Conservation (phyloP, 129 eudicot genomes). For the Cynara cardunculus region DNA sequence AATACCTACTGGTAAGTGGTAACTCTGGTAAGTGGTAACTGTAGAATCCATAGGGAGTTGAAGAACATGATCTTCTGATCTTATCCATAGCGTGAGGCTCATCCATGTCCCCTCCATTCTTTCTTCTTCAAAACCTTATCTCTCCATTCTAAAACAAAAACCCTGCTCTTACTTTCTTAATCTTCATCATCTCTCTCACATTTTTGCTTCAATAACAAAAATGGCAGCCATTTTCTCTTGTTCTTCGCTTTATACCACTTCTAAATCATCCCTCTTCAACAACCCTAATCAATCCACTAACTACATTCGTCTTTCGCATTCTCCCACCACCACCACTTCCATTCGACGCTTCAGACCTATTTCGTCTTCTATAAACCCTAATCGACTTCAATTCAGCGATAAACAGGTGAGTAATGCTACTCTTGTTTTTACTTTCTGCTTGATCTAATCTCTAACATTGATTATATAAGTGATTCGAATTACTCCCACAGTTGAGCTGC, state of each 20-base stretch:
- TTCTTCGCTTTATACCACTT: constrained; percentile 35
- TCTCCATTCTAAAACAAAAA: constrained; percentile 19
- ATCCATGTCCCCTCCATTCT: constrained; percentile 22
- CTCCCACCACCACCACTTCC: constrained; percentile 6
- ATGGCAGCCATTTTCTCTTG: constrained; percentile 53
- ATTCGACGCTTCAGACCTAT: constrained; percentile 31
- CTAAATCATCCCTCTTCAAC: constrained; percentile 15
- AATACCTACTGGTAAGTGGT: too few species aligned
- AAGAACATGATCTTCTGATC: constrained; percentile 19
- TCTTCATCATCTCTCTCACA: not conserved
- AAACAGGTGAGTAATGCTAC: constrained; percentile 39
- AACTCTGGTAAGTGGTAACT: too few species aligned
- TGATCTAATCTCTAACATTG: not conserved
- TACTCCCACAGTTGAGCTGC: not conserved
- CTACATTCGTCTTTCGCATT: constrained; percentile 12
- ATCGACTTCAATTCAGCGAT: constrained; percentile 26
- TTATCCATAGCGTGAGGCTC: constrained; percentile 48
- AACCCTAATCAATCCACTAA: constrained; percentile 24
- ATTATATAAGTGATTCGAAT: not conserved
- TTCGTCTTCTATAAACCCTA: constrained; percentile 37
- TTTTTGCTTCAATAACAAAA: not conserved
- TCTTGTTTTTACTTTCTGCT: not conserved
- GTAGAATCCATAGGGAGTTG: not conserved
- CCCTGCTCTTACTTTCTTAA: not conserved
- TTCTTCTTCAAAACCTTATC: constrained; percentile 45